Evolutionary conservation across 2,329 filamentous ascomycete species (phyloP), one percentile per base, ranked within the genome.

Genomic region (Camillea tinctor): DNA sequence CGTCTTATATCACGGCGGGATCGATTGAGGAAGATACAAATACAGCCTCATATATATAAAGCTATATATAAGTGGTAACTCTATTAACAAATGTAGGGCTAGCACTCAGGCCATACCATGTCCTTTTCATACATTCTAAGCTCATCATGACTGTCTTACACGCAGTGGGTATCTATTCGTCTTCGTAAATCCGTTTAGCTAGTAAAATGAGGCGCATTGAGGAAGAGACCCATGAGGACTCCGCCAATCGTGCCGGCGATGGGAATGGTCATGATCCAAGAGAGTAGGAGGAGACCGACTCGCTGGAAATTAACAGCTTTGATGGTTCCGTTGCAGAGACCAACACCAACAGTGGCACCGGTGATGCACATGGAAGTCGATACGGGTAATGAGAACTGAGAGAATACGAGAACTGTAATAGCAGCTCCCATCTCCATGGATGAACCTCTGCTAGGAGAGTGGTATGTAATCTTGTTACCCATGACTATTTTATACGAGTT

Each of bases 371-470:
- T 89, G 19, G 86, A 88, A 1, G 88, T 93, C 0, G 89, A 92
- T 24, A 93, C 89, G 44, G 90, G 90, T 0, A 93, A 86, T 1
- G 84, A 85, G 80, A 83, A 91, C 72, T 91, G 89, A 0, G 88
- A 91, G 80, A 91, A 91, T 72, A 93, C 76, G 22, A 92, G 84
- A 61, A 92, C 85, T 9, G 90, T 92, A 66, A 93, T 86, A 66
- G 90, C 88, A 51, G 90, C 89, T 52, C 90, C 90, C 84, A 93
- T 84, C 73, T 93, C 90, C 89, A 93, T 93, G 55, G 88, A 91
- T 68, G 79, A 90, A 30, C 71, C 71, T 53, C 71, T 58, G 54
- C 70, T 72, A 0, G 71, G 71, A 79, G 69, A 70, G 64, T 73
- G 68, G 57, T 70, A 72, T 7, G 70, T 71, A 50, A 72, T 70